Base-by-base conservation (phyloP, 345 rosid species). In the Rhizophora mangle region DNA sequence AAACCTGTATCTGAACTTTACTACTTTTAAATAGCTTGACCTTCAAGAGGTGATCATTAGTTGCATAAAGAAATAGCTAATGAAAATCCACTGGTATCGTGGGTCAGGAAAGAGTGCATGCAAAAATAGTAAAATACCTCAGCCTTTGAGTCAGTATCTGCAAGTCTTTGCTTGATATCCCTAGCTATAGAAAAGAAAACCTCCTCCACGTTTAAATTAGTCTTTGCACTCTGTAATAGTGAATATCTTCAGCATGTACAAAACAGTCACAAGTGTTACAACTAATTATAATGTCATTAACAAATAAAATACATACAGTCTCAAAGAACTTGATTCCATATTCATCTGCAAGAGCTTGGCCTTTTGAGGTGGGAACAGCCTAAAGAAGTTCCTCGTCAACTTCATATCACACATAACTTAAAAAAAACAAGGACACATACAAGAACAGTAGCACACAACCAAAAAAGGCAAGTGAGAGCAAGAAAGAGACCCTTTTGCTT, bases 301-400 rank as follows among this genome's bases (percentile, higher is more conserved):
- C 59, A 55, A 55, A 22, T 10, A 21, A 24, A 24, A 11, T 55
- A 78, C 86, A 72, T 72, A 85, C 86, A 20, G 86, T 85, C 69
- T 85, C 86, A 71, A 83, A 85, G 76, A 85, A 85, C 64, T 83
- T 81, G 80, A 85, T 83, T 55, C 89, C 86, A 71, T 85, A 85
- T 71, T 85, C 89, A 73, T 82, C 89, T 64, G 86, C 86, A 39
- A 85, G 74, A 37, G 77, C 89, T 69, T 85, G 89, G 30, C 89
- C 89, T 54, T 70, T 85, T 32, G 86, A 72, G 18, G 89, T 83
- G 53, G 89, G 82, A 15, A 82, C 76, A 74, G 85, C 86, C 88
- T 85, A 63, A 31, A 60, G 43, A 72, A 60, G 22, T 37, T 37
- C 37, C 51, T 19, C 34, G 30, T 72, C 37, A 51, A 58, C 21